These are phyloP conservation scores for Mucor irregularis DNA, from an alignment of 371 early-diverging fungal genomes.

Conservation along the genomic window DNA sequence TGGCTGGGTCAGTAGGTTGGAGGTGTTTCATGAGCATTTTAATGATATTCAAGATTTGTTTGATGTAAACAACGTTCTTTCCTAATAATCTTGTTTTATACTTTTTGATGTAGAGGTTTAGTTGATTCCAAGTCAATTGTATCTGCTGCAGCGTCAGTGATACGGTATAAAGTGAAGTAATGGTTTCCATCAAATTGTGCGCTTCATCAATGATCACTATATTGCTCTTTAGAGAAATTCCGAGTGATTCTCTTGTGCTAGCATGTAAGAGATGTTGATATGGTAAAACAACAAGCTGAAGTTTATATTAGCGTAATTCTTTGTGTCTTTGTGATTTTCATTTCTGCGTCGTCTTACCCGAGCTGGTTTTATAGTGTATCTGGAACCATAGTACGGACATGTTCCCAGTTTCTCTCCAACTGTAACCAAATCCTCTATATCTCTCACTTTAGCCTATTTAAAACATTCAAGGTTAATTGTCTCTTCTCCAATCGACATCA, in stretches of 20 bases:
- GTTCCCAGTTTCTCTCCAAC: slow-evolving; percentile 61
- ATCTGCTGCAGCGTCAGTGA: slow-evolving; percentile 49
- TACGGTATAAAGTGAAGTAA: slow-evolving; percentile 63
- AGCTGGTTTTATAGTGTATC: slow-evolving; percentile 60
- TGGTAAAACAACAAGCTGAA: slow-evolving; percentile 77
- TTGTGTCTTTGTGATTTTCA: too few relatives aligned
- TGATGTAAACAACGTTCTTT: slow-evolving; percentile 76
- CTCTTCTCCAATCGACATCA: too few relatives aligned
- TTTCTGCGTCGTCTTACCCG: slow-evolving; percentile 44
- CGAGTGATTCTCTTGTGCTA: slow-evolving; percentile 75
- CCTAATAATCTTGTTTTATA: slow-evolving; percentile 74
- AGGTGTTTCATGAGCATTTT: slow-evolving; percentile 34
- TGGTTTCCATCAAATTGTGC: slow-evolving; percentile 81
- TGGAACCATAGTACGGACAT: slow-evolving; percentile 94
- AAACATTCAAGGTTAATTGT: too few relatives aligned
- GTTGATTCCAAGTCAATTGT: slow-evolving; percentile 50
- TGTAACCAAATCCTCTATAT: slow-evolving; percentile 85
- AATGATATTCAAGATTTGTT: slow-evolving; percentile 61
- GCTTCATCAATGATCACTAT: slow-evolving; percentile 92
- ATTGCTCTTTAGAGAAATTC: slow-evolving; percentile 69
- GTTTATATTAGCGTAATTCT: too few relatives aligned
- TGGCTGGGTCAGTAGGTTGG: slow-evolving; percentile 3
- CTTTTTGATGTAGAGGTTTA: slow-evolving; percentile 68
- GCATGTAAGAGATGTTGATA: slow-evolving; percentile 83
- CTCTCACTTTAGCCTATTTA: slow-evolving; percentile 58